Base-by-base conservation (phyloP, 148 eudicot genomes). In the Amaranthus cruentus region DNA sequence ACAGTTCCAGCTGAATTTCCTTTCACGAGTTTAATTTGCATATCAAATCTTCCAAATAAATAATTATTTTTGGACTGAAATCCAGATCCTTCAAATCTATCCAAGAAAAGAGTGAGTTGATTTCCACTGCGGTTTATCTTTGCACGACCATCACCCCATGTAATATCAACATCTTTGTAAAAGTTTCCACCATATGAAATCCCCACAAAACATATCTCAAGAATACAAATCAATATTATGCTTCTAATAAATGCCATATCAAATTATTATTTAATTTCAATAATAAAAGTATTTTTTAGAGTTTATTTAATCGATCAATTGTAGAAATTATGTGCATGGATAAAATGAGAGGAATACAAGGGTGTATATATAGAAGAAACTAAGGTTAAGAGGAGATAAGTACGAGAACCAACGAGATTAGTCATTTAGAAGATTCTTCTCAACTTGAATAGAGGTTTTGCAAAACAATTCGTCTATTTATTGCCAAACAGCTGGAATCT, bases 1-100 rank as follows among this genome's bases (percentile, higher is more conserved):
- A 75, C 77, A 3, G 77, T 75, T 57, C 77, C 77, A n/a, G 77
- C 77, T 4, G 72, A 66, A 15, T 75, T 75, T 6, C 77, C 72
- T 0, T 60, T 38, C 9, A 66, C 47, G 48, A 75, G 61, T 55
- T 75, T 75, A 69, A 75, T 75, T 61, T 67, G 77, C 72, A 75
- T 75, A 52, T 61, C 50, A 66, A 75, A 21, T 28, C 11, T 54
- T 66, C 77, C 77, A 49, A 55, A 75, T 53, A 75, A 56, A 12
- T 75, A 75, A 18, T 69, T 54, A 13, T 66, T 51, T 47, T 53
- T 57, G 0, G 77, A 75, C 9, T 42, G 21, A 48, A 75, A 75
- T 57, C 77, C 66, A 3, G 77, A 75, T 6, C 77, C 77, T 55
- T 9, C 42, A 4, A 13, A 51, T 4, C n/a, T 38, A 2, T 73